Evolutionary conservation across 164 flowering plant species (phyloP), one percentile per base, ranked within the genome.

Genomic region (Tinospora cordifolia): DNA sequence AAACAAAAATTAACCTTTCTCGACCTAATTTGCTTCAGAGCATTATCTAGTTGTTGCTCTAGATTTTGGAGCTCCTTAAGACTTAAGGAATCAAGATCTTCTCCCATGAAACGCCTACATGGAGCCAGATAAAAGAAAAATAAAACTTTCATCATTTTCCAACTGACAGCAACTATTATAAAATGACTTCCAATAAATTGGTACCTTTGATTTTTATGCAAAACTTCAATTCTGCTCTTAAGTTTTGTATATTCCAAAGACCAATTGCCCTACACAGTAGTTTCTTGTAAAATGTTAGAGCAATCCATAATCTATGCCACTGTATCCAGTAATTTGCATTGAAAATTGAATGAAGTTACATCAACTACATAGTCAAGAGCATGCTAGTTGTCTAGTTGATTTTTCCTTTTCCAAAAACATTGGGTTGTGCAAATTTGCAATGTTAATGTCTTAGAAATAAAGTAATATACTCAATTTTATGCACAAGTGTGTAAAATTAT

Each of bases 41-140:
- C 83, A 71, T 64, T 65, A 67, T 92, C 92, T 68, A 92, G 84
- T 70, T 88, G 97, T 46, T 84, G 97, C 80, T 92, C 93, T 74
- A 92, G 71, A 65, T 85, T 79, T 54, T 90, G 96, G 26, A 92
- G 90, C 80, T 89, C 96, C 77, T 82, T 84, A 24, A 86, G 44
- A 71, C 81, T 85, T 62, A 90, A 66, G 24, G 87, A 59, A 26
- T 89, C 88, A 44, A 90, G 69, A 47, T 85, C 96, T 74, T 90
- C 85, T 49, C 98, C 98, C 40, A 72, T 63, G 46, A 72, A 81
- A 73, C 87, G 83, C 84, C 94, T 92, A 54, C 14, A 44, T 44
- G 80, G 36, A 73, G 58, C 34, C 47, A 60, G 11, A 10, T 66
- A 65, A 47, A 25, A 30, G 6, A 67, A 36, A 22, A 12, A 24